These are phyloP conservation scores for Saccharum officinarum DNA, from an alignment of 176 grass and related monocot genomes.

Conservation along the genomic window DNA sequence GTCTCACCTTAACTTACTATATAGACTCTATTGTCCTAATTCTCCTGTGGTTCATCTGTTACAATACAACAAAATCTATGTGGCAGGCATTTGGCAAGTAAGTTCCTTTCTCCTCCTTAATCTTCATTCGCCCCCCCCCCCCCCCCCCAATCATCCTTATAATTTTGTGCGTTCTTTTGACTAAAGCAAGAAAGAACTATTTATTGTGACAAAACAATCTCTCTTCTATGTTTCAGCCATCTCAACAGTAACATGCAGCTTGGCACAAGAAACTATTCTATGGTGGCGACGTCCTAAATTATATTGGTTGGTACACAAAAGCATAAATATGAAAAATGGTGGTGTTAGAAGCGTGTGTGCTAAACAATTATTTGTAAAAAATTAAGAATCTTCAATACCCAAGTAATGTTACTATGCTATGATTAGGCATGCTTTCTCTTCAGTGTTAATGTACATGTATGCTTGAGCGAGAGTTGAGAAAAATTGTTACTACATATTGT, in stretches of 20 bases:
- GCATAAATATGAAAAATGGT: neutral
- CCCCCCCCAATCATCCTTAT: neutral
- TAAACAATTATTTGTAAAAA: neutral
- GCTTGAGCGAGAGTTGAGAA: neutral
- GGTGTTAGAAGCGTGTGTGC: neutral
- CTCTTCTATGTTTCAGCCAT: conserved; percentile 7
- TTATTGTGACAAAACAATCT: neutral
- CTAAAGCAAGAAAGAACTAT: neutral
- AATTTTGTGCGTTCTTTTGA: neutral
- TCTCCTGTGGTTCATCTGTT: conserved; percentile 22
- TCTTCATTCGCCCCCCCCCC: neutral
- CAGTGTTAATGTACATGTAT: neutral
- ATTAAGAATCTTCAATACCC: neutral
- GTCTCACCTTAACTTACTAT: neutral
- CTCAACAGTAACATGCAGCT: neutral
- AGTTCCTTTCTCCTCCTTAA: neutral
- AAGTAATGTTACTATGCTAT: neutral
- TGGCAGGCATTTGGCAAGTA: conserved; percentile 27
- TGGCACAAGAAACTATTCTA: neutral
- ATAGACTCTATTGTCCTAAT: conserved; percentile 8
- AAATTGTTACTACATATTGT: neutral
- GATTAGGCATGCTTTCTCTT: neutral
- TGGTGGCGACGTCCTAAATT: neutral
- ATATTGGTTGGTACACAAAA: neutral
- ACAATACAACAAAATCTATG: neutral